Evolutionary conservation across 371 early-diverging fungal species (phyloP), one percentile per base, ranked within the genome.

Genomic region (Mortierella polycephala): DNA sequence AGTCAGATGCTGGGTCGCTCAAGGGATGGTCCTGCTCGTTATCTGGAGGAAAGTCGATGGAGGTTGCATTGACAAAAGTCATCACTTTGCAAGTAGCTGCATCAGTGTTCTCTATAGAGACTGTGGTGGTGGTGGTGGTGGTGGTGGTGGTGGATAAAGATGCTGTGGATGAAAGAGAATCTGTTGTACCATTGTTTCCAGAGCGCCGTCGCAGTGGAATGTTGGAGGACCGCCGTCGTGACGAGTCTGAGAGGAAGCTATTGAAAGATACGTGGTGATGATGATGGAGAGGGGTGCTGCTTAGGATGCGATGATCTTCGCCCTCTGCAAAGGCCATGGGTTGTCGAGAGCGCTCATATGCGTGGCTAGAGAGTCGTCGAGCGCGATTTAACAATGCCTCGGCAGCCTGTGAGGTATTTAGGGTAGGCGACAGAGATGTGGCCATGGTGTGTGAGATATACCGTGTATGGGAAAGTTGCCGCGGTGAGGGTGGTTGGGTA

Each of bases 321-420:
- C 75, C 71, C 56, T 75, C 75, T 18, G 71, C 47, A 55, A 67
- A 75, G 40, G 75, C 16, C 2, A 53, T 39, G 21, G 71, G 69
- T 8, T 57, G 47, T 8, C 45, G 57, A 16, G 58, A 55, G 46
- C 71, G 70, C 51, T 75, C 75, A 23, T 58, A 71, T 52, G 71
- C 71, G 54, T 66, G 66, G 60, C 54, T 70, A 40, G 75, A 75
- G 50, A 75, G 71, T 52, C 71, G 58, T 18, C 75, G 66, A 50
- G 75, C 75, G 8, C 75, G 70, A 51, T 46, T 63, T 13, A 75
- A 64, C 37, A 75, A 12, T 54, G 70, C 71, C 42, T 75, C 75
- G 49, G 71, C 75, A 39, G 58, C 56, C 7, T 65, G 62, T 55
- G 71, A 67, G 11, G 74, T 44, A 21, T 64, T 60, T 53, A 58